These are phyloP conservation scores for Dendrobium huoshanense DNA, from an alignment of 106 monocot genomes.

Conservation along the genomic window DNA sequence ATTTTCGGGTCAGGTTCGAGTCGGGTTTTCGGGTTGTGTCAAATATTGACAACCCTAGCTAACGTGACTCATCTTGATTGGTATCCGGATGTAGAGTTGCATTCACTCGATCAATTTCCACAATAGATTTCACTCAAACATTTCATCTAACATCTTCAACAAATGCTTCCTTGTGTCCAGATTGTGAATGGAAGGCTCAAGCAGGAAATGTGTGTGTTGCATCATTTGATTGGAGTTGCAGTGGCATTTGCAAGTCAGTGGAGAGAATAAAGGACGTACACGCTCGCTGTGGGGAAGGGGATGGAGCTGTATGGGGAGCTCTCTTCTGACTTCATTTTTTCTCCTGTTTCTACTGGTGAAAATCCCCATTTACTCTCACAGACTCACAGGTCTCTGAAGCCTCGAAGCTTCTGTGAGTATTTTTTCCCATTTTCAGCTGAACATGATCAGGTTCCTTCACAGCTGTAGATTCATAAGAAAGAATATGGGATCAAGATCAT, in stretches of 20 bases:
- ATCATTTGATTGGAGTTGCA: slow-evolving; percentile 69
- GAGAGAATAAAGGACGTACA: slow-evolving; percentile 52
- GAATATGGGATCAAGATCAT: background rate
- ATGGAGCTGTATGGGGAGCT: slow-evolving; percentile 42
- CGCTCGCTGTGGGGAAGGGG: slow-evolving; percentile 51
- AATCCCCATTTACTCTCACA: background rate
- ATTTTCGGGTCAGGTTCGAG: too few species aligned
- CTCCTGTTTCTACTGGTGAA: background rate
- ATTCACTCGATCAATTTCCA: too few species aligned
- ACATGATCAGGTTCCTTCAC: background rate
- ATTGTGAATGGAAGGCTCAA: slow-evolving; percentile 62
- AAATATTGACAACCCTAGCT: too few species aligned
- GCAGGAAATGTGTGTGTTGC: slow-evolving; percentile 55
- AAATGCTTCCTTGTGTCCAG: slow-evolving; percentile 10
- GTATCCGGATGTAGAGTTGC: too few species aligned
- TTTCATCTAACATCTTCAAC: too few species aligned
- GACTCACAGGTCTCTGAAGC: background rate
- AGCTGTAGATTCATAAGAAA: background rate
- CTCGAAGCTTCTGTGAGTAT: background rate
- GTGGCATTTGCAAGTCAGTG: slow-evolving; percentile 57
- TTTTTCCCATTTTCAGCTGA: background rate
- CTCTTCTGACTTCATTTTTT: slow-evolving; percentile 14
- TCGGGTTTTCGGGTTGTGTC: too few species aligned
- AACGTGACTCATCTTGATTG: too few species aligned
- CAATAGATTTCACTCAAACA: too few species aligned